phyloP scores from a whole-genome alignment of 2,329 filamentous ascomycete species.

The Ascosphaera apis region DNA sequence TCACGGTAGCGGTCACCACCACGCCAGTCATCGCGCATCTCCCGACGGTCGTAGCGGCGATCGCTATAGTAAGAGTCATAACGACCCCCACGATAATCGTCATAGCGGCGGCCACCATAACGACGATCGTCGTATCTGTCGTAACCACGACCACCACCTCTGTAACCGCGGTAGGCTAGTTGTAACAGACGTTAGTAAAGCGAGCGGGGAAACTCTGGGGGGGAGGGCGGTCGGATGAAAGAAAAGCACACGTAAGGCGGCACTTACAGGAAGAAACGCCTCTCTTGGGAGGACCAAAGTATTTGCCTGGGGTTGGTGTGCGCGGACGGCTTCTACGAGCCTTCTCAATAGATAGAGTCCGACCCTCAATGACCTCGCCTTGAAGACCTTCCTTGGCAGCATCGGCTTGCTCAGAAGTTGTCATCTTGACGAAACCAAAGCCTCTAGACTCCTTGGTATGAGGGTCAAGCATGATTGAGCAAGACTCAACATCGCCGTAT shows the following conservation, averaged over 20 bases:
- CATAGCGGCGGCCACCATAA: constrained; percentile 22
- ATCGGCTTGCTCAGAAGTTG: constrained; percentile 81
- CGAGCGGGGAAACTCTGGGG: background rate
- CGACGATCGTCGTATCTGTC: constrained; percentile 31
- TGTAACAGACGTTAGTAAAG: constrained; percentile 10
- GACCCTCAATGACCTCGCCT: constrained; percentile 82
- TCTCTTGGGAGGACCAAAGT: constrained; percentile 95
- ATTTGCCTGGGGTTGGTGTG: constrained; percentile 94
- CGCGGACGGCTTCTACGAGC: constrained; percentile 83
- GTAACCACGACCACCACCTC: constrained; percentile 19
- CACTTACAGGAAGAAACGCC: constrained; percentile 34
- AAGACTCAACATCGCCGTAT: constrained; percentile 96
- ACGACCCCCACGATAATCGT: constrained; percentile 17
- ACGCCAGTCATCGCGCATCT: constrained; percentile 19
- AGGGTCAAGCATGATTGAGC: constrained; percentile 98
- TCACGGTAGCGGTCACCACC: constrained; percentile 31
- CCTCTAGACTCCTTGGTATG: constrained; percentile 97
- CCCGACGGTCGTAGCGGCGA: background rate
- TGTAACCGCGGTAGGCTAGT: constrained; percentile 24
- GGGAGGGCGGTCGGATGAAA: background rate
- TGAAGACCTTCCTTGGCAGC: constrained; percentile 91
- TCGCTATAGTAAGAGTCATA: background rate
- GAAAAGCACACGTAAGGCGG: background rate
- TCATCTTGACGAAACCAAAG: constrained; percentile 99
- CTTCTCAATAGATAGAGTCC: constrained; percentile 96